Evolutionary conservation across 2,329 filamentous ascomycete genomes (phyloP).

Genomic region (Xylaria hypoxylon): DNA sequence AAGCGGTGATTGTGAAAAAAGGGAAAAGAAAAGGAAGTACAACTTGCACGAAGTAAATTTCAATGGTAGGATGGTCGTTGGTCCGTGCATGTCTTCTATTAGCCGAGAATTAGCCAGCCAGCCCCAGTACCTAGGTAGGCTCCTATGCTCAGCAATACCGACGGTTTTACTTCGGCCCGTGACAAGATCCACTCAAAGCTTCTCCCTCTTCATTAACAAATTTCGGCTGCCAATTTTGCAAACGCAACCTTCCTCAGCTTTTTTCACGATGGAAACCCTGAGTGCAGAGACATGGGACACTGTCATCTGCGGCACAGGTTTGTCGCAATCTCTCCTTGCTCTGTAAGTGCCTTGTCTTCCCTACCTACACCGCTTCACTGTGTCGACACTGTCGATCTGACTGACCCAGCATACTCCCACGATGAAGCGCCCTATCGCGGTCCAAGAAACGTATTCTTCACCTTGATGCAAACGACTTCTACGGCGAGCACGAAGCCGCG

Average conservation of each 20-base stretch:
- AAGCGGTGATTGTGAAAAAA: conserved; percentile 47
- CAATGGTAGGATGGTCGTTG: background rate
- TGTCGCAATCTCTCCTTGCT: conserved; percentile 82
- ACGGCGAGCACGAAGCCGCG: conserved; percentile 87
- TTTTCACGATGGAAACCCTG: conserved; percentile 74
- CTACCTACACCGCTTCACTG: conserved; percentile 22
- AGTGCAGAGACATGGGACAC: conserved; percentile 82
- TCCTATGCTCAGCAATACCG: too few species aligned
- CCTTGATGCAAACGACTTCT: conserved; percentile 87
- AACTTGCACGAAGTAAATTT: conserved; percentile 21
- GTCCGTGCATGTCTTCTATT: conserved; percentile 5
- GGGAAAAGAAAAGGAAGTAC: conserved; percentile 34
- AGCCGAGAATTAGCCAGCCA: conserved; percentile 29
- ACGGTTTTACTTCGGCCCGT: conserved; percentile 36
- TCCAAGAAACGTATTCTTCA: conserved; percentile 93
- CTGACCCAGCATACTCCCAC: conserved; percentile 70
- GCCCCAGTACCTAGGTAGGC: background rate
- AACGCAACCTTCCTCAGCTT: conserved; percentile 30
- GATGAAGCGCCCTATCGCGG: conserved; percentile 85
- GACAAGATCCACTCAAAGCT: conserved; percentile 30
- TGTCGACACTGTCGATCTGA: conserved; percentile 65
- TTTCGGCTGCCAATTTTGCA: conserved; percentile 44
- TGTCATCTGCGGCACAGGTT: conserved; percentile 80
- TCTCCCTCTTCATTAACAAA: conserved; percentile 32
- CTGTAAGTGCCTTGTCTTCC: conserved; percentile 66